Base-by-base conservation (phyloP, 2,329 filamentous ascomycete genomes). In the Microdochium trichocladiopsis region DNA sequence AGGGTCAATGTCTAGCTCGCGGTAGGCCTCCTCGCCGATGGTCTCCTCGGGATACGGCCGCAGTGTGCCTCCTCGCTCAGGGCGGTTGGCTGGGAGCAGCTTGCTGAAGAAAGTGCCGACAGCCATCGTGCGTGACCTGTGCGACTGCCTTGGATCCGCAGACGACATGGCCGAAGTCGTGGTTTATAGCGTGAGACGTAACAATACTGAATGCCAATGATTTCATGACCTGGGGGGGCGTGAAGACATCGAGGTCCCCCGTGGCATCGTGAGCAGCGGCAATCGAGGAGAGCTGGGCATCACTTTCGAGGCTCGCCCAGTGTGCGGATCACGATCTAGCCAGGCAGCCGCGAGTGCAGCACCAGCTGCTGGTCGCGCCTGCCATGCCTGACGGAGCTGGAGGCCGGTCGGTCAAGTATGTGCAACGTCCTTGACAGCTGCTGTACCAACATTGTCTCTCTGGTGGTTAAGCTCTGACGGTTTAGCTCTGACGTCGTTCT, bases 41-140 rank as follows among this genome's bases (percentile, higher is more conserved):
- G 21, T 61, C 54, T n/a, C 50, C 52, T 11, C 48, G 4, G 25
- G 23, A 23, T n/a, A 50, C 28, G 47, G 37, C 22, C 75, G 73
- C 43, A 65, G 52, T 1, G 78, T 80, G 10, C 77, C 72, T 21
- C 79, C 77, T 25, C 72, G 71, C 55, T 82, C 79, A 1, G 74
- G 68, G 6, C 72, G 73, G 52, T 73, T 69, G 55, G 71, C 76
- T 0, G 78, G 78, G 10, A 78, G 63, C 2, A 80, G 66, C 50
- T 63, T 74, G 52, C 63, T 72, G 50, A 79, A 61, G 59, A 76
- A 74, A 49, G 63, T 64, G 16, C 67, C 57, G 18, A 75, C 55
- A 4, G 72, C 72, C 5, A 54, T 52, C 22, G 61, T 50, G 41
- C 58, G 58, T 55, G 58, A 63, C 12, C 52, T 57, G 23, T 49